Evolutionary conservation across 495 filamentous ascomycete genomes (phyloP).

Genomic region (Aspergillus sclerotioniger): DNA sequence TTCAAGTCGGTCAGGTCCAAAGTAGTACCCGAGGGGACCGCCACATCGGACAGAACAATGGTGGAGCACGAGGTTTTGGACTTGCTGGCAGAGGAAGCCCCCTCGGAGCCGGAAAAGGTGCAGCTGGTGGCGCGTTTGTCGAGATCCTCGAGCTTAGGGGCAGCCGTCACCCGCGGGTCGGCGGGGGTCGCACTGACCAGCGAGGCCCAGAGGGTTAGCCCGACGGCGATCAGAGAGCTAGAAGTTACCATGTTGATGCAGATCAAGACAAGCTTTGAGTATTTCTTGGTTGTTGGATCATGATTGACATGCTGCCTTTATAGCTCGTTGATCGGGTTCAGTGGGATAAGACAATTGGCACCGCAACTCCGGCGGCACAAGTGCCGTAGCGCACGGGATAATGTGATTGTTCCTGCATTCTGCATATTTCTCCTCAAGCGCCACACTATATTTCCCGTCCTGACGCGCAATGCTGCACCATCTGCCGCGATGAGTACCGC

Average conservation of each 20-base stretch:
- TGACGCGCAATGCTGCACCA: not conserved
- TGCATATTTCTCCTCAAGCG: not conserved
- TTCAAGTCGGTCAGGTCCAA: conserved; percentile 49
- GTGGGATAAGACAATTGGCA: not conserved
- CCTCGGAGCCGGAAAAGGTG: conserved; percentile 33
- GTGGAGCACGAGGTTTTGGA: conserved; percentile 51
- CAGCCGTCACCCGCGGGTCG: not conserved
- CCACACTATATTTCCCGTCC: not conserved
- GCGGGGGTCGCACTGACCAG: not conserved
- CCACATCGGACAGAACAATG: conserved; percentile 44
- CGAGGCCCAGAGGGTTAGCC: not conserved
- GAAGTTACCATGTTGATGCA: not conserved
- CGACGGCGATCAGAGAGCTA: not conserved
- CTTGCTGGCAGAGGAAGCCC: conserved; percentile 34
- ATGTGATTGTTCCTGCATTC: not conserved
- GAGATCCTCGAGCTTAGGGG: conserved; percentile 1
- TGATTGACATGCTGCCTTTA: not conserved
- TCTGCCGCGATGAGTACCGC: not conserved
- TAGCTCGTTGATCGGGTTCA: not conserved
- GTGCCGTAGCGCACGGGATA: not conserved
- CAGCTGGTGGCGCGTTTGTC: conserved; percentile 23
- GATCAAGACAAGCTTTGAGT: not conserved
- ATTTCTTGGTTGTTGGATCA: not conserved
- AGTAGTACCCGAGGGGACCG: conserved; percentile 51
- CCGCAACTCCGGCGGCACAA: not conserved